Percentiles rank a stretch among this genome's conserved stretches.
Evolutionary conservation across 176 grass and related monocot species (phyloP).

Genomic region (Tuctoria greenei): DNA sequence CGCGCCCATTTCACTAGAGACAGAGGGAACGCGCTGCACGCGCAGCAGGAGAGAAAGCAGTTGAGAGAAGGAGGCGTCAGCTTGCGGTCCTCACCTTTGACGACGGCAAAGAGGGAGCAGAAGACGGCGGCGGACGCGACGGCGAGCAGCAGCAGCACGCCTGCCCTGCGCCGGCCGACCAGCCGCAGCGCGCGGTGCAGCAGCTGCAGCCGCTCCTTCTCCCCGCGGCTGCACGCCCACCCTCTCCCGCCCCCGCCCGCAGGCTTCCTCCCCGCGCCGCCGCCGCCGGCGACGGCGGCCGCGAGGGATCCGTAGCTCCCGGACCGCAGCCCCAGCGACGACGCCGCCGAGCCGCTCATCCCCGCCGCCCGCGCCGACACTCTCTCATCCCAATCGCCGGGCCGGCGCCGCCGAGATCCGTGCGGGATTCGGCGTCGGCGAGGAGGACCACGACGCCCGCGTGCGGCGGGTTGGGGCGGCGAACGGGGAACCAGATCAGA

Average conservation of each 20-base stretch:
- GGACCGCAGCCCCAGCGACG: constrained; percentile 74
- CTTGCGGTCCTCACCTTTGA: constrained; percentile 49
- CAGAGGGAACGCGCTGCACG: background rate
- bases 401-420: constrained; percentile 23
- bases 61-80: background rate
- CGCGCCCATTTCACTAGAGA: background rate
- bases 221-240: constrained; percentile 50
- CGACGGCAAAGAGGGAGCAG: constrained; percentile 68
- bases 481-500: background rate
- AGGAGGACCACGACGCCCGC: too few relatives aligned
- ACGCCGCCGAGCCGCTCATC: constrained; percentile 54
- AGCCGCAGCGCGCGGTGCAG: constrained; percentile 76
- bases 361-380: constrained; percentile 19
- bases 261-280: constrained; percentile 15
- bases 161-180: constrained; percentile 55
- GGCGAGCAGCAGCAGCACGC: constrained; percentile 76
- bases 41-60: background rate
- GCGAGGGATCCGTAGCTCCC: constrained; percentile 66
- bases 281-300: background rate
- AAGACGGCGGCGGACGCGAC: constrained; percentile 59
- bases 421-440: background rate
- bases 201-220: constrained; percentile 59
- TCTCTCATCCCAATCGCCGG: constrained; percentile 38
- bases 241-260: background rate
- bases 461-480: too few relatives aligned